Base-by-base conservation (phyloP, 140 eudicot genomes). In the Anethum foeniculum region DNA sequence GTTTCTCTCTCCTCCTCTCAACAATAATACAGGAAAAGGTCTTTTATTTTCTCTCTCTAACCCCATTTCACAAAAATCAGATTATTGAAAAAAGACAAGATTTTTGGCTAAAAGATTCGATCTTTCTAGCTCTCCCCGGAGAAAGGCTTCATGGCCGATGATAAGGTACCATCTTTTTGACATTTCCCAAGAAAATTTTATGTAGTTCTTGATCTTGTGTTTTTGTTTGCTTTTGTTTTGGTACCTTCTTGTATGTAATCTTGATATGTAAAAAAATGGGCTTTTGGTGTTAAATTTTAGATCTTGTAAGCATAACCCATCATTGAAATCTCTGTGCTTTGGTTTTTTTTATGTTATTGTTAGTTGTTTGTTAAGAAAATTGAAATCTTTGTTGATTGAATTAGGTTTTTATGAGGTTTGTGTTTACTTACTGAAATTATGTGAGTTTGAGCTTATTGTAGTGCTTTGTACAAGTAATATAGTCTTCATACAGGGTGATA, bases 61-160 rank as follows among this genome's bases (percentile, higher is more conserved):
- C 82, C 81, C 65, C 82, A 52, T 84, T 52, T 78, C 85, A 78
- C 71, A 36, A 83, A 41, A 36, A 51, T 38, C 56, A 69, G 64
- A 51, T 48, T 68, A 36, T 77, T 83, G 58, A 68, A 18, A 78
- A 80, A 32, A 78, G 51, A 81, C 68, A 83, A 80, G 36, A 71
- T 32, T 68, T 67, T 68, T 62, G 36, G 16, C 23, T 5, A 21
- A 19, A 56, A 69, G 77, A 62, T 79, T 78, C 79, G 68, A 79
- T 48, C 77, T 82, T 74, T 88, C 81, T 52, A 58, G 75, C 54
- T 32, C 81, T 77, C 73, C 52, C 80, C 84, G 80, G 82, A 74
- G 30, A 52, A 39, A 38, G 28, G n/a, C n/a, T 23, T 77, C 85
- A 89, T 91, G 91, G 85, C 93, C 81, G 96, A 89, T 86, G 87